Evolutionary conservation across 352 stramenopile species (phyloP).

Genomic region (Peronospora destructor): DNA sequence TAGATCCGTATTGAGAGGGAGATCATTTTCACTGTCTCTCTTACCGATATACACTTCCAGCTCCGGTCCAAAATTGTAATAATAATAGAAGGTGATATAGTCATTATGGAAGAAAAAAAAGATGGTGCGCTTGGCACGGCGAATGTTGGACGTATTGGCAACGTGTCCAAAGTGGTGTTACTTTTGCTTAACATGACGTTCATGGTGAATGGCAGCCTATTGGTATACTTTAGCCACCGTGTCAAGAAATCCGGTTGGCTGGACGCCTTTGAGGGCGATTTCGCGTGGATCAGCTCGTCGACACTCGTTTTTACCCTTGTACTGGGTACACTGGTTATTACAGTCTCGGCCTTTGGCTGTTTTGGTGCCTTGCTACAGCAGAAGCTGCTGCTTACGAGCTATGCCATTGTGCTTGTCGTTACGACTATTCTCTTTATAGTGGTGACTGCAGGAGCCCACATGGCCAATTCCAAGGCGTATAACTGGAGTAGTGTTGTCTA

Average conservation of each 20-base stretch:
- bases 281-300: slow-evolving; percentile 52
- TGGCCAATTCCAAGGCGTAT: slow-evolving; percentile 47
- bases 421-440: slow-evolving; percentile 57
- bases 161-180: slow-evolving; percentile 71
- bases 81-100: not conserved
- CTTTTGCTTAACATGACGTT: slow-evolving; percentile 83
- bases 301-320: slow-evolving; percentile 65
- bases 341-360: slow-evolving; percentile 56
- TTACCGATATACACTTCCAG: too few relatives aligned
- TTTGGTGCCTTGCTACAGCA: slow-evolving; percentile 65
- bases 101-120: not conserved
- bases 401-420: slow-evolving; percentile 57
- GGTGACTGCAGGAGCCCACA: slow-evolving; percentile 49
- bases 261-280: slow-evolving; percentile 65
- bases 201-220: slow-evolving; percentile 63
- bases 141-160: slow-evolving; percentile 48
- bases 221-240: slow-evolving; percentile 78
- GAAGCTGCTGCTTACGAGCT: slow-evolving; percentile 62
- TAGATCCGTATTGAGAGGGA: too few relatives aligned
- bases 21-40: too few relatives aligned
- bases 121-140: slow-evolving; percentile 22
- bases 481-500: slow-evolving; percentile 39
- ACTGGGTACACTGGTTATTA: slow-evolving; percentile 59
- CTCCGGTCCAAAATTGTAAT: too few relatives aligned
- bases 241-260: slow-evolving; percentile 62